phyloP scores from a whole-genome alignment of 169 alveolate species.

The Cryptosporidium sp. region DNA sequence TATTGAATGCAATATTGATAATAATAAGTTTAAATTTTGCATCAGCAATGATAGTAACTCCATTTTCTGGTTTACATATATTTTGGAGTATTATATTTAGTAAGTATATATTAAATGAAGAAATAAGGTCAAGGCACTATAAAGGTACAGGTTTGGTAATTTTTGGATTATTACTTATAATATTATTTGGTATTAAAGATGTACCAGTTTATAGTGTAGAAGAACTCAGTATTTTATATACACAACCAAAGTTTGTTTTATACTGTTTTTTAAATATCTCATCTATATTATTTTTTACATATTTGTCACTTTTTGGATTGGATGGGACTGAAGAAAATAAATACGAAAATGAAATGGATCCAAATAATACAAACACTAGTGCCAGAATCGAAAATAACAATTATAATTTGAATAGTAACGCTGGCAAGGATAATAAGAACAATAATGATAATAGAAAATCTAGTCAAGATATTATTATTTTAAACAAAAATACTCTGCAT shows the following conservation, averaged over 20 bases:
- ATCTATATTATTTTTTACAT: constrained; percentile 28
- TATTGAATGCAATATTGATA: constrained; percentile 48
- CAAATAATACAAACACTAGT: neutral
- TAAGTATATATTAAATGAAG: constrained; percentile 36
- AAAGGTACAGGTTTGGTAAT: constrained; percentile 53
- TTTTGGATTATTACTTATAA: constrained; percentile 21
- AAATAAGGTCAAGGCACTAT: constrained; percentile 27
- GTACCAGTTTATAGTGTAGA: constrained; percentile 34
- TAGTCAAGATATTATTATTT: neutral
- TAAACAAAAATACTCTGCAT: constrained; percentile 32
- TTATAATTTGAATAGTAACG: neutral
- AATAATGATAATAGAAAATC: neutral
- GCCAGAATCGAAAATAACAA: neutral
- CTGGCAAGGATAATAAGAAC: neutral
- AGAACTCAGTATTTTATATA: constrained; percentile 23
- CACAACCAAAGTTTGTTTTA: constrained; percentile 19
- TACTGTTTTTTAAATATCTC: constrained; percentile 10
- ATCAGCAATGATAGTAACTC: constrained; percentile 68
- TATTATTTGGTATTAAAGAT: constrained; percentile 61
- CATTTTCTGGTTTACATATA: constrained; percentile 71
- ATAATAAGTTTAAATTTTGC: constrained; percentile 51
- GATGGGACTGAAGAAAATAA: neutral
- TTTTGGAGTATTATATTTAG: constrained; percentile 68
- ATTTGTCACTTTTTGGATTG: constrained; percentile 55
- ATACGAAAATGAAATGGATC: neutral